Percentiles rank a stretch among this genome's conserved stretches.
Evolutionary conservation across 305 asterid species (phyloP).

Genomic region (Solanum hybrid): DNA sequence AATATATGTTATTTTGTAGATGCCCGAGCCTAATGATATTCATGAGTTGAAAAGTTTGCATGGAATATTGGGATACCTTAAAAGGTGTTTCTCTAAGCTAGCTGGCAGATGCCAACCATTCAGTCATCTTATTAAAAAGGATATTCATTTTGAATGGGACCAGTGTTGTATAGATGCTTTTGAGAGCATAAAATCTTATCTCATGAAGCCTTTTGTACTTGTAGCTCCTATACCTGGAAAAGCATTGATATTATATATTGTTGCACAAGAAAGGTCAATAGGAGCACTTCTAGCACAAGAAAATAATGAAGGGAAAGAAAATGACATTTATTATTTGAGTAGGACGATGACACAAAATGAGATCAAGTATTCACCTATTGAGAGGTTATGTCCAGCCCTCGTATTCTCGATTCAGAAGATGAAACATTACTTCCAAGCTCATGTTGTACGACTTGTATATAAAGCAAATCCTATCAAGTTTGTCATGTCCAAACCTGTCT

Average conservation of each 20-base stretch:
- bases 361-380: background rate
- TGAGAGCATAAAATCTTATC: too few relatives aligned
- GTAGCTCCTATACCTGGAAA: background rate
- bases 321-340: background rate
- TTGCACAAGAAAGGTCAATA: background rate
- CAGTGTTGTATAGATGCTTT: too few relatives aligned
- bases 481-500: background rate
- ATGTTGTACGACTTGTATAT: background rate
- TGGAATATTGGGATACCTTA: too few relatives aligned
- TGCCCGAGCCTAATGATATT: too few relatives aligned
- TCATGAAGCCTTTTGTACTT: background rate
- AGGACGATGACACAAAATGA: background rate
- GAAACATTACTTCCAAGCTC: too few relatives aligned
- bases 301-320: background rate
- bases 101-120: too few relatives aligned
- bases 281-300: background rate
- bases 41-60: too few relatives aligned
- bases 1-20: background rate
- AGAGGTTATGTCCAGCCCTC: background rate
- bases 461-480: background rate
- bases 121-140: too few relatives aligned
- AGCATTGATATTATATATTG: background rate
- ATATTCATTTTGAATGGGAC: too few relatives aligned
- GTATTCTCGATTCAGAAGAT: background rate
- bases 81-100: too few relatives aligned